These are phyloP conservation scores for Geotrichum citri-aurantii DNA, from an alignment of 1,139 yeast species.

Conservation along the genomic window DNA sequence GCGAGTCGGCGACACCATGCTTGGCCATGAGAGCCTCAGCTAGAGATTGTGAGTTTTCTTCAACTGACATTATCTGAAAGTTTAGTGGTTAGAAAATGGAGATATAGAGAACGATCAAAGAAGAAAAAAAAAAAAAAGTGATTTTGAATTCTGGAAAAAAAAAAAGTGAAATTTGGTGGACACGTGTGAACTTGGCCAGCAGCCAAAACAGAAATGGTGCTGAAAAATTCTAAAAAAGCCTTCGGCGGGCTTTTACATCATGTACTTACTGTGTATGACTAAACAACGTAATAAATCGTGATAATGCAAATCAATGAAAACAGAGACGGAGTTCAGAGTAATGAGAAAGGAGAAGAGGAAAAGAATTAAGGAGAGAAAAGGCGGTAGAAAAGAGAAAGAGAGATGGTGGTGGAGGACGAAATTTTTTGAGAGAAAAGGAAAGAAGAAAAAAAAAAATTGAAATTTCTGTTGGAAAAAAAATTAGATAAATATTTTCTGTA, in stretches of 20 bases:
- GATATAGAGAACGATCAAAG: not conserved
- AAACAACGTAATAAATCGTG: not conserved
- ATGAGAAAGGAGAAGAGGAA: not conserved
- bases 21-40: constrained; percentile 31
- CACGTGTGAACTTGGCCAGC: not conserved
- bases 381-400: not conserved
- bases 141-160: not conserved
- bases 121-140: not conserved
- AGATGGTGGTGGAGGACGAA: constrained; percentile 1
- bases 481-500: not conserved
- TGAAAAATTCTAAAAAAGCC: not conserved
- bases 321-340: not conserved
- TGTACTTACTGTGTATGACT: not conserved
- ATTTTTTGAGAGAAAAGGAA: not conserved
- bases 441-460: not conserved
- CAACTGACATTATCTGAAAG: constrained; percentile 14
- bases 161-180: not conserved
- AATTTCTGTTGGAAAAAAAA: not conserved
- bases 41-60: constrained; percentile 22
- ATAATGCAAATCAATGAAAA: not conserved
- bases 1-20: constrained; percentile 21
- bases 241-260: not conserved
- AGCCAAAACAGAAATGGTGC: not conserved
- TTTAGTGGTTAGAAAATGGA: not conserved
- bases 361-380: constrained; percentile 1